Percentiles rank a stretch among this genome's conserved stretches.
These are phyloP conservation scores for Magnusiomyces ingens DNA, from an alignment of 1,139 yeast species.

Conservation along the genomic window DNA sequence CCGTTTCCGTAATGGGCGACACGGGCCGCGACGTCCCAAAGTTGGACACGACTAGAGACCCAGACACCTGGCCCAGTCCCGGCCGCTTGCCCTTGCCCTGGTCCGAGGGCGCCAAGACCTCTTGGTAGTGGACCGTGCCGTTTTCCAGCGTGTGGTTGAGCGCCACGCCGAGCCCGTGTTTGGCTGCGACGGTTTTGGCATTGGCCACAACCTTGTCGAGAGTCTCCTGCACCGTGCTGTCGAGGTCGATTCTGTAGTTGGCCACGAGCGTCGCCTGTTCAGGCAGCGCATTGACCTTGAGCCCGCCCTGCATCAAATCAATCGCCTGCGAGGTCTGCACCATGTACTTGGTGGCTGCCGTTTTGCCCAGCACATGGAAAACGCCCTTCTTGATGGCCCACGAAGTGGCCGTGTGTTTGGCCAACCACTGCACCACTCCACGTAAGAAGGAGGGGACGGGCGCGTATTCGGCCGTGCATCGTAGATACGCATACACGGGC, in stretches of 20 bases:
- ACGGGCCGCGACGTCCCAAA: conserved; percentile 9
- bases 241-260: conserved; percentile 51
- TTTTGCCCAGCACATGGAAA: conserved; percentile 9
- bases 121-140: no score
- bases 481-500: conserved; percentile 43
- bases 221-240: conserved; percentile 39
- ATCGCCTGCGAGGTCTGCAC: conserved; percentile 57
- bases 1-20: conserved; percentile 47
- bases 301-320: conserved; percentile 56
- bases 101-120: no score
- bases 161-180: conserved; percentile 41
- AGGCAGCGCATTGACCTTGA: conserved; percentile 61
- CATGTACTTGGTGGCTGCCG: conserved; percentile 33
- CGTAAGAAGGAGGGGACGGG: no score
- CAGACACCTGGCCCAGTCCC: conserved; percentile 7
- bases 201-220: conserved; percentile 35
- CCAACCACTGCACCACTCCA: no score
- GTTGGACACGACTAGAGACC: conserved; percentile 31
- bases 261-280: conserved; percentile 49
- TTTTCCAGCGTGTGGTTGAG: conserved; percentile 24
- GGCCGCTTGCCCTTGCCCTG: no score
- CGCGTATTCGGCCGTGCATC: conserved; percentile 44
- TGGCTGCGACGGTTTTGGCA: conserved; percentile 37
- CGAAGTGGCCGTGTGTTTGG: conserved; percentile 11
- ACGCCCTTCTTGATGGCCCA: conserved; percentile 13